A percentile compares a stretch with the other conserved stretches of the same genome.
Conservation (phyloP, 1,284 basidiomycete species). For the Abortiporus biennis region DNA sequence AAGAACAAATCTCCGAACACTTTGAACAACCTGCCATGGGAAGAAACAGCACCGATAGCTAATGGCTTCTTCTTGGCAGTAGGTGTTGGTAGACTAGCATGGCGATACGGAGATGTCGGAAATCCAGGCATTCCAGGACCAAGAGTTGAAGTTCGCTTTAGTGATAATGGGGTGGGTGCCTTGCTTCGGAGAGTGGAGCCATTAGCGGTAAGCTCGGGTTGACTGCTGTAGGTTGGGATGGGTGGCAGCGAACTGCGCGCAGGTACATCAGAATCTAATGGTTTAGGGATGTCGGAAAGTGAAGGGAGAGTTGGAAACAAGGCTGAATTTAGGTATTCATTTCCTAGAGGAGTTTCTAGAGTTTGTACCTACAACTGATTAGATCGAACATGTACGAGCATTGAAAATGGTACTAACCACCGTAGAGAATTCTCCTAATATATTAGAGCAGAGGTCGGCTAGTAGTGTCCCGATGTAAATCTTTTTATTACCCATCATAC, state of each 20-base stretch:
- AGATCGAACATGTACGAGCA: constrained; percentile 14
- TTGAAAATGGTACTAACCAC: constrained; percentile 44
- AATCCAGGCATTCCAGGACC: constrained; percentile 27
- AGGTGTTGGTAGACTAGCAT: constrained; percentile 39
- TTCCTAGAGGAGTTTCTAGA: constrained; percentile 66
- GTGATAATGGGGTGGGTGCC: constrained; percentile 30
- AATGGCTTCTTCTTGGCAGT: constrained; percentile 53
- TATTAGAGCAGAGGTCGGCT: constrained; percentile 80
- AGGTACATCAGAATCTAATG: constrained; percentile 38
- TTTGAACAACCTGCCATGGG: constrained; percentile 78
- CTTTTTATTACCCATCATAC: constrained; percentile 75
- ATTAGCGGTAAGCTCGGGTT: constrained; percentile 44
- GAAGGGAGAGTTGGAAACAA: constrained; percentile 56
- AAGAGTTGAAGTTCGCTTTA: constrained; percentile 51
- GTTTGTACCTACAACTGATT: constrained; percentile 43
- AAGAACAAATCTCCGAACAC: constrained; percentile 86
- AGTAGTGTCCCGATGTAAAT: constrained; percentile 81
- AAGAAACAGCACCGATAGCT: constrained; percentile 60
- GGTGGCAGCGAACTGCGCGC: constrained; percentile 37
- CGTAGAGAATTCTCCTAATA: constrained; percentile 76
- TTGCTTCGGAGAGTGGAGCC: constrained; percentile 30
- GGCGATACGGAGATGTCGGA: constrained; percentile 30
- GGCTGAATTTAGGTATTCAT: constrained; percentile 66
- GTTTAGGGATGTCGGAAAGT: constrained; percentile 49
- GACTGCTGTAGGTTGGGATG: constrained; percentile 45